Evolutionary conservation across 768 basidiomycete genomes (phyloP).

Genomic region (Termitomyces sp.): DNA sequence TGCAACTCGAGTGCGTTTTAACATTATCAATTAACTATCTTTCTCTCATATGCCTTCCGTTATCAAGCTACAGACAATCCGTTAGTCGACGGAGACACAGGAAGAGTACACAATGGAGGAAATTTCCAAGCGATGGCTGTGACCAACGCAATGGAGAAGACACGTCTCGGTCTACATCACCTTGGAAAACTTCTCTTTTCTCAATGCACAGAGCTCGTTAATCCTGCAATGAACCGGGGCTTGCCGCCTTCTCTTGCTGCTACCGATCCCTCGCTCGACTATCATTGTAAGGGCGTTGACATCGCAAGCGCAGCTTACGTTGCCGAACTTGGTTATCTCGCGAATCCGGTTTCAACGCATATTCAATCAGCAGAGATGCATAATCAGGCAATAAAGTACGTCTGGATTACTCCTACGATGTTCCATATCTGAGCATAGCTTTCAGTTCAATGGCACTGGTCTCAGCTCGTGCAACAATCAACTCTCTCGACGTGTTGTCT

Average conservation of each 20-base stretch:
- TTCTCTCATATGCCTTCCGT: slow-evolving; percentile 4
- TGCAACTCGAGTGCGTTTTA: slow-evolving; percentile 70
- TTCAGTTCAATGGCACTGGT: slow-evolving; percentile 76
- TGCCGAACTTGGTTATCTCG: slow-evolving; percentile 76
- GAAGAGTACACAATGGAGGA: slow-evolving; percentile 72
- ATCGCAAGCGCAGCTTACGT: slow-evolving; percentile 81
- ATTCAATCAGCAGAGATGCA: slow-evolving; percentile 90
- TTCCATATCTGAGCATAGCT: slow-evolving; percentile 4
- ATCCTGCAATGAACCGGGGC: slow-evolving; percentile 76
- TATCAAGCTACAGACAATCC: slow-evolving; percentile 80
- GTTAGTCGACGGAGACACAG: slow-evolving; percentile 63
- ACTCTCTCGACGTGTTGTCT: slow-evolving; percentile 72
- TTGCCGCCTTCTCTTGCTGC: slow-evolving; percentile 76
- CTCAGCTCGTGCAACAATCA: slow-evolving; percentile 75
- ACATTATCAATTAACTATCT: background rate
- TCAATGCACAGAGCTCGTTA: slow-evolving; percentile 66
- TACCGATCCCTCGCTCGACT: slow-evolving; percentile 76
- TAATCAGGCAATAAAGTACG: slow-evolving; percentile 87
- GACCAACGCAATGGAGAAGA: slow-evolving; percentile 86
- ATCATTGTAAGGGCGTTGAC: slow-evolving; percentile 81
- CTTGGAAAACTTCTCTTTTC: slow-evolving; percentile 66
- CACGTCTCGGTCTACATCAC: slow-evolving; percentile 65
- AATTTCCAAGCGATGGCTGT: slow-evolving; percentile 90
- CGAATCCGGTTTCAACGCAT: slow-evolving; percentile 79
- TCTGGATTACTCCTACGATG: slow-evolving; percentile 5